Evolutionary conservation across 495 filamentous ascomycete species (phyloP).

Genomic region (Annulohypoxylon maeteangense): DNA sequence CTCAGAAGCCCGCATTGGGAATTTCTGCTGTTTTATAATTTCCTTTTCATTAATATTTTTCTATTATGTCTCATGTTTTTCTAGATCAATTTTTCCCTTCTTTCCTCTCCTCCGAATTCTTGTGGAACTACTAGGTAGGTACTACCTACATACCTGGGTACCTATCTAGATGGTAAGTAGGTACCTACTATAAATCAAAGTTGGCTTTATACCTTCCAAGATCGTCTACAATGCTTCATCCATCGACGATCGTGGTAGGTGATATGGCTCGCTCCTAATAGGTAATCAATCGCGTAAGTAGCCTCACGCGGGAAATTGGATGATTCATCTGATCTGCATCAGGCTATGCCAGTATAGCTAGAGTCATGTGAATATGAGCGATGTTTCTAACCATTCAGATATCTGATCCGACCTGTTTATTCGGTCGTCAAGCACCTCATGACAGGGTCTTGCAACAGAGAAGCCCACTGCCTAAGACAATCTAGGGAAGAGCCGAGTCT

Average conservation of each 20-base stretch:
- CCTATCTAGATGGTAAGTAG: too few relatives aligned
- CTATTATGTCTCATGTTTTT: neutral
- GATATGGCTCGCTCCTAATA: neutral
- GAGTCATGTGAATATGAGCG: conserved; percentile 26
- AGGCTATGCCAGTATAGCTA: conserved; percentile 28
- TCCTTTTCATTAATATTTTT: conserved; percentile 15
- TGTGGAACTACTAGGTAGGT: too few relatives aligned
- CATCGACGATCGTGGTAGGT: neutral
- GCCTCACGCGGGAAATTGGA: conserved; percentile 13
- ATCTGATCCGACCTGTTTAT: conserved; percentile 27
- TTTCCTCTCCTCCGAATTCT: neutral
- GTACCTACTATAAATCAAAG: neutral
- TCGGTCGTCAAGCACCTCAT: conserved; percentile 28
- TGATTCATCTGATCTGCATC: conserved; percentile 25
- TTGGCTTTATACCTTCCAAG: neutral
- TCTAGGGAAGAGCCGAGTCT: conserved; percentile 15
- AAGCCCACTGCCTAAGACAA: conserved; percentile 2
- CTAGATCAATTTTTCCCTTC: neutral
- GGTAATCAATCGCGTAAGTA: neutral
- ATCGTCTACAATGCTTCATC: neutral
- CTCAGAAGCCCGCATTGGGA: conserved; percentile 19
- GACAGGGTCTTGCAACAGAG: conserved; percentile 17
- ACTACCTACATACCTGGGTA: too few relatives aligned
- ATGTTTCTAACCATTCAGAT: conserved; percentile 8
- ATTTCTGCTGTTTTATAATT: conserved; percentile 12